Percentiles rank a stretch among this genome's conserved stretches.
Evolutionary conservation across 805 yeast species (phyloP).

Genomic region (Metschnikowia hibisci): DNA sequence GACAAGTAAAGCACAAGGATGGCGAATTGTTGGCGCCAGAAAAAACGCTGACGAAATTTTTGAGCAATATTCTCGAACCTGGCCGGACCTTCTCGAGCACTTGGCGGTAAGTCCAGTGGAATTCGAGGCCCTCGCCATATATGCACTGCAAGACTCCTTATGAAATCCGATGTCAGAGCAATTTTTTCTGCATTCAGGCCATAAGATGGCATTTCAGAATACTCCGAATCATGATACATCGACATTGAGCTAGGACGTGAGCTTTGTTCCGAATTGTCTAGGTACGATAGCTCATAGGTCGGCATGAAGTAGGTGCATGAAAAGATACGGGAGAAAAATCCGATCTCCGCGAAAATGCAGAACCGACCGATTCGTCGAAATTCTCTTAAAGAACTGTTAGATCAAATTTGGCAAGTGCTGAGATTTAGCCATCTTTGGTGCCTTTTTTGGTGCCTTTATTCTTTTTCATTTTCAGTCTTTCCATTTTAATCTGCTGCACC

Average conservation of each 20-base stretch:
- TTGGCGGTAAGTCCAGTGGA: slow-evolving; percentile 48
- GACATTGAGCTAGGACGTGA: slow-evolving; percentile 1
- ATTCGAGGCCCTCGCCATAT: slow-evolving; percentile 56
- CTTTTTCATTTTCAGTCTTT: too few species aligned
- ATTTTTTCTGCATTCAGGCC: background rate
- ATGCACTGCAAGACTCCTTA: slow-evolving; percentile 20
- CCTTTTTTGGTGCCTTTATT: too few species aligned
- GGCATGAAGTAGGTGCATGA: slow-evolving; percentile 3
- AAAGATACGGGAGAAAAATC: background rate
- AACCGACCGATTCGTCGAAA: background rate
- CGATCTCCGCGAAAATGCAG: slow-evolving; percentile 2
- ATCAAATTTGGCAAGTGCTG: too few species aligned
- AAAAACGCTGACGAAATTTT: slow-evolving; percentile 27
- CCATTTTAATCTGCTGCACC: too few species aligned
- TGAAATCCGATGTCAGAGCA: background rate
- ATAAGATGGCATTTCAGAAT: background rate
- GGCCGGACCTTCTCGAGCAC: slow-evolving; percentile 22
- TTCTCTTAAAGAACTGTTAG: too few species aligned
- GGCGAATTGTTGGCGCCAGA: slow-evolving; percentile 23
- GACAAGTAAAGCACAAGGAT: slow-evolving; percentile 37
- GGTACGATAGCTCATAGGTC: slow-evolving; percentile 2
- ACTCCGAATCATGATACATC: background rate
- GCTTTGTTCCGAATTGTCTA: background rate
- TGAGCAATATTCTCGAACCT: slow-evolving; percentile 45
- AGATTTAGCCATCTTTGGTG: too few species aligned